Base-by-base conservation (phyloP, 495 filamentous ascomycete species). In the Neurospora africana region DNA sequence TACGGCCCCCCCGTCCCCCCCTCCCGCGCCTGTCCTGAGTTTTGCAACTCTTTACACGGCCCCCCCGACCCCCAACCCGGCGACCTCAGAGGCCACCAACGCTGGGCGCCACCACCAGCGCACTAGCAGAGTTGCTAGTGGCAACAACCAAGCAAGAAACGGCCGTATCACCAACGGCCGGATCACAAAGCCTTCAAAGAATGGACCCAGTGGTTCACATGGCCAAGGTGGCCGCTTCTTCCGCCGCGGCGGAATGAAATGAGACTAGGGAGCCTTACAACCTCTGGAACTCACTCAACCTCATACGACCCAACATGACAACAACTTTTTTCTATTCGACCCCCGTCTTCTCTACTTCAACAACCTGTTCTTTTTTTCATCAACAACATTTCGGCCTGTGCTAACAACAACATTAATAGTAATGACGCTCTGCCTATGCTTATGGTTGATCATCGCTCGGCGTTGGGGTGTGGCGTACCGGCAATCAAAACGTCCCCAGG, bases 1-100 rank as follows among this genome's bases (percentile, higher is more conserved):
- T 94, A n/a, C 19, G 41, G 41, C 19, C 7, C 41, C 44, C 44
- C 21, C 21, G 11, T 9, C 5, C 10, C 21, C 44, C 21, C 44
- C n/a, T 13, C 5, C 44, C 10, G 21, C 21, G 21, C 47, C 47
- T 23, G 21, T 58, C 5, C 21, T 11, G 5, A 13, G 5, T 3
- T 27, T 15, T 5, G 23, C 21, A 11, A 23, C 21, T 13, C 21
- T 1, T 5, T 27, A 13, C 21, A 5, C 44, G 44, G 44, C 10
- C 21, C 21, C 44, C 4, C 21, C 3, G 0, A 53, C 10, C 10
- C 21, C 21, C 47, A 5, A 1, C 21, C 44, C 44, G 44, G 47
- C 21, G 5, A 58, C 47, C 1, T 27, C 6, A 11, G 47, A 58
- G 47, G 21, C 21, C 11, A 6, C 23, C 43, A 47, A 11, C 8